Evolutionary conservation across 1,139 yeast genomes (phyloP), one percentile per base, ranked within the genome.

Genomic region (Meyerozyma athensensis): DNA sequence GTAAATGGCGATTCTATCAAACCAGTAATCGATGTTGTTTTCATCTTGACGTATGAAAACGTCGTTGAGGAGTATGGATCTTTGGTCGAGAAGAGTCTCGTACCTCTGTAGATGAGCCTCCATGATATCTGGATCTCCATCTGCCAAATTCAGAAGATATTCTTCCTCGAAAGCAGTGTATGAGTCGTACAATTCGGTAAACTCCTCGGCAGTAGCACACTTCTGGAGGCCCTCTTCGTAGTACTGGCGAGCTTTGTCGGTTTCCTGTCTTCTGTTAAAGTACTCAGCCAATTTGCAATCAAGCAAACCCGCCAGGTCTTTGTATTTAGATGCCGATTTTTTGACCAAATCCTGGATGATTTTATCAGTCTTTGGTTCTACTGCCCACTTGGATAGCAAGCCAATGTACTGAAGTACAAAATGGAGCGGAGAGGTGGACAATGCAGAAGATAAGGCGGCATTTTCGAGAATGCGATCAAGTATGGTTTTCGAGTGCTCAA

Each of bases 21-120:
- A 61, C 97, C 97, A 89, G 40, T 71, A 73, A 30, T 71, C 73
- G 5, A 86, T 74, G 44, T 77, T 73, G 48, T 86, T 76, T 1
- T 74, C 62, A 47, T 83, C 76, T 45, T 78, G 83, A 33, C 85
- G 71, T 10, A 89, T 53, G 44, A 75, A 63, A 37, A 87, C 77
- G 50, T 86, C 92, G 49, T 76, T 86, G 6, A 85, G 50, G 36
- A 80, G 54, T 22, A 82, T 55, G 1, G 76, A 68, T 43, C 95
- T 68, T 7, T 73, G 53, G 17, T 73, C 68, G 45, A 86, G 58
- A 22, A 87, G 59, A 16, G 60, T 59, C 44, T 83, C 89, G 45
- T 82, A 77, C 20, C 62, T 58, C 30, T 74, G 63, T 30, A 67
- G 53, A 33, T 74, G 77, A 12, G 72, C 45, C 26, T 60, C 66